Evolutionary conservation across 2,329 filamentous ascomycete genomes (phyloP), one percentile per base, ranked within the genome.

Genomic region (Cladosporium sphaerospermum): DNA sequence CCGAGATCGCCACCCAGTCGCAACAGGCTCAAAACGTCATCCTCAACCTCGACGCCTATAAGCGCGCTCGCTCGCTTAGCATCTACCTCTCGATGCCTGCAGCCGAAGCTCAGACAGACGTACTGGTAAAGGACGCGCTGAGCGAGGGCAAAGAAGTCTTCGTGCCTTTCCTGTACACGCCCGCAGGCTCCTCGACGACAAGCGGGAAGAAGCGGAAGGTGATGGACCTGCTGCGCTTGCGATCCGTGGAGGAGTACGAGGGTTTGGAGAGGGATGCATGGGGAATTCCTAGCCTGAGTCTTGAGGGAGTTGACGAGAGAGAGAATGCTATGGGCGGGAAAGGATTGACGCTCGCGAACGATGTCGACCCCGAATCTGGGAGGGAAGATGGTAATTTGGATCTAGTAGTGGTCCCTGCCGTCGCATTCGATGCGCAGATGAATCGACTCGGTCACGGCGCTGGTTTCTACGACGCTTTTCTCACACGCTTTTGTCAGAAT

Each of bases 381-480:
- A 64, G 50, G 54, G 65, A 60, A 52, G 34, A 13, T 36, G 66
- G 45, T 31, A 79, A 79, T 8, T 75, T 99, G 40, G 92, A 99
- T 69, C 71, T 99, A 59, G 87, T 99, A 58, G 78, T 99, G 28
- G 82, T 97, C 77, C 93, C 93, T 1, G 93, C 91, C 10, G 88
- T 99, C 64, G 92, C 89, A 3, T 99, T 99, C 70, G 91, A 96
- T 68, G 76, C 76, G 3, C 74, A 73, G 10, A 79, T 93, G 56
- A 81, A 85, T 60, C 81, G 93, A 62, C 78, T 97, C 16, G 93
- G 93, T 39, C 93, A 99, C 70, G 93, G 93, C 53, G 95, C 89
- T 70, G 93, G 93, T 32, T 99, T 95, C 73, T 99, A 99, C 76
- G 93, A 99, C 74, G 87, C 84, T 69, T 99, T 96, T 70, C 73